Evolutionary conservation across 108 stramenopile species (phyloP).

Genomic region (Cylindrotheca closterium): DNA sequence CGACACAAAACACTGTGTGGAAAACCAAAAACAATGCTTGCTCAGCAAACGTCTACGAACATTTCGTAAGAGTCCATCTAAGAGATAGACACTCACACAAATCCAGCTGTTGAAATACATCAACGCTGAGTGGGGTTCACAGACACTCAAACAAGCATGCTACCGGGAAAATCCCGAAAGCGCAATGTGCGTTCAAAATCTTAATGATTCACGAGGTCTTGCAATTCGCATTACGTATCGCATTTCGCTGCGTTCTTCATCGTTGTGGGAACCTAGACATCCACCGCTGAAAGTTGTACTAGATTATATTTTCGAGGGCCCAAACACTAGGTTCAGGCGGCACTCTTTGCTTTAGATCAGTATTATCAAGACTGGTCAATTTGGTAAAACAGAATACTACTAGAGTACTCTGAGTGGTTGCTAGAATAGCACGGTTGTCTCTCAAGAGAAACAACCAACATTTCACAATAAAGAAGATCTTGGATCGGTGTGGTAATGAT

Average conservation of each 20-base stretch:
- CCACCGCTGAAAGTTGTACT: slow-evolving; percentile 94
- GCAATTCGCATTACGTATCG: slow-evolving; percentile 98
- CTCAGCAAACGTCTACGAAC: background rate
- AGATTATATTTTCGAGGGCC: slow-evolving; percentile 29
- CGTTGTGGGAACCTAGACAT: slow-evolving; percentile 98
- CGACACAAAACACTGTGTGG: background rate
- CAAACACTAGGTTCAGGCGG: background rate
- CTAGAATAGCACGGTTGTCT: background rate
- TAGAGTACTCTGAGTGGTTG: background rate
- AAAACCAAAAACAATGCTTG: background rate
- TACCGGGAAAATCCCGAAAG: slow-evolving; percentile 81
- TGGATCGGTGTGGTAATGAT: slow-evolving; percentile 93
- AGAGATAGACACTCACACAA: slow-evolving; percentile 29
- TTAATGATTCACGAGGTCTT: slow-evolving; percentile 94
- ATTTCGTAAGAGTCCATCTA: background rate
- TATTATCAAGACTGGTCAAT: background rate
- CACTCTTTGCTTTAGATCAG: slow-evolving; percentile 1
- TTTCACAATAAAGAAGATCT: slow-evolving; percentile 51
- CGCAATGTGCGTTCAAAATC: slow-evolving; percentile 96
- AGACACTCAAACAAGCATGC: slow-evolving; percentile 92
- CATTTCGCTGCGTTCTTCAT: slow-evolving; percentile 99
- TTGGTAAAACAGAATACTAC: background rate
- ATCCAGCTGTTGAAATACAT: slow-evolving; percentile 36
- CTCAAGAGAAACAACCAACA: background rate
- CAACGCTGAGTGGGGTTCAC: slow-evolving; percentile 73